phyloP scores from a whole-genome alignment of 768 basidiomycete genomes.

The Macrolepiota fuliginosa region DNA sequence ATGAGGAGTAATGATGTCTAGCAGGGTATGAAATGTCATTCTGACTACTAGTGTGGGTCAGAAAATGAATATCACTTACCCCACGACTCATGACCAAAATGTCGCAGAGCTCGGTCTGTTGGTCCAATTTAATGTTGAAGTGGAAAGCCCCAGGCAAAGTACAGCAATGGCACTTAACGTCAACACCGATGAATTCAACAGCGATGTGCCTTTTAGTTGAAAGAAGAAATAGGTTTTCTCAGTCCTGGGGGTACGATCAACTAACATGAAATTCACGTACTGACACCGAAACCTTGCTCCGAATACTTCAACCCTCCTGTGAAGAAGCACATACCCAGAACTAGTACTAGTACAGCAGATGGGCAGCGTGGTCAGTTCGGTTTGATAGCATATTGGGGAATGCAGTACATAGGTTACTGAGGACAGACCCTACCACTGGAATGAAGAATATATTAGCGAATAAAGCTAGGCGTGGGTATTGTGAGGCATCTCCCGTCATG shows the following conservation, averaged over 20 bases:
- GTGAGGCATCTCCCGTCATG: too few relatives aligned
- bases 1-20: slow-evolving; percentile 77
- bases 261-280: slow-evolving; percentile 56
- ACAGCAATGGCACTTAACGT: slow-evolving; percentile 79
- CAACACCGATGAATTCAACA: slow-evolving; percentile 73
- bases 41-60: too few relatives aligned
- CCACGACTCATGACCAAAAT: slow-evolving; percentile 74
- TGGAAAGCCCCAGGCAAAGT: slow-evolving; percentile 82
- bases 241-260: not conserved
- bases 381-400: not conserved
- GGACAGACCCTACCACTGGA: slow-evolving; percentile 79
- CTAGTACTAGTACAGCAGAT: too few relatives aligned
- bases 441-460: slow-evolving; percentile 17
- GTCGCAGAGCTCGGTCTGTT: slow-evolving; percentile 32
- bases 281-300: slow-evolving; percentile 75
- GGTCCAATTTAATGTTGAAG: slow-evolving; percentile 21
- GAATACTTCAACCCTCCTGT: slow-evolving; percentile 76
- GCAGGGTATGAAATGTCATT: not conserved
- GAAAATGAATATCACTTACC: slow-evolving; percentile 37
- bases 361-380: too few relatives aligned
- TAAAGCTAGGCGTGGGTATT: not conserved
- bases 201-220: slow-evolving; percentile 52
- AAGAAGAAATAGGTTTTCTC: not conserved
- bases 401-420: slow-evolving; percentile 82
- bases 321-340: slow-evolving; percentile 91